A percentile compares a stretch with the other conserved stretches of the same genome.
These are phyloP conservation scores for Kwoniella dejecticola DNA, from an alignment of 768 basidiomycete genomes.

Conservation along the genomic window DNA sequence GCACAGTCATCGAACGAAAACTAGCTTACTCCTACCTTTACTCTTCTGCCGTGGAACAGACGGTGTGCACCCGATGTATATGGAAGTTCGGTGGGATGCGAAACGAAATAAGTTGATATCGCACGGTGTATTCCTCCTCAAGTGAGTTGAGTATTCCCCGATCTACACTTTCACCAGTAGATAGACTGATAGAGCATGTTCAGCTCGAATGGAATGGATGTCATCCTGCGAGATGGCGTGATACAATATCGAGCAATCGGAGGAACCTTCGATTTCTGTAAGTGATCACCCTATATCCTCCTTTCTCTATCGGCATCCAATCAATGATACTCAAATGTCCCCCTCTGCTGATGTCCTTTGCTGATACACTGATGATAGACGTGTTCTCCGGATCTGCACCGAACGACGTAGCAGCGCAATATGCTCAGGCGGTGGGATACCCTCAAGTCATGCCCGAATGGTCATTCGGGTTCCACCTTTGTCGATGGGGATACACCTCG, in stretches of 20 bases:
- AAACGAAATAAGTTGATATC: slow-evolving; percentile 61
- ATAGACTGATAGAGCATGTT: neutral
- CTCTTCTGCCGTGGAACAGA: no score
- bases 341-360: neutral
- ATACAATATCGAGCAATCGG: slow-evolving; percentile 74
- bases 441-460: slow-evolving; percentile 74
- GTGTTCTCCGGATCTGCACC: slow-evolving; percentile 64
- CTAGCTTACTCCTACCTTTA: no score
- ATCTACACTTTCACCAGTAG: neutral
- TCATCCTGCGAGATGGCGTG: slow-evolving; percentile 60
- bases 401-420: slow-evolving; percentile 67
- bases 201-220: slow-evolving; percentile 67
- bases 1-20: no score
- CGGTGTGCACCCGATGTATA: slow-evolving; percentile 38
- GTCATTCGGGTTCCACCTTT: slow-evolving; percentile 76
- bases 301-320: no score
- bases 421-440: slow-evolving; percentile 67
- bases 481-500: slow-evolving; percentile 63
- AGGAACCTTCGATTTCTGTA: slow-evolving; percentile 71
- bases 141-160: slow-evolving; percentile 29
- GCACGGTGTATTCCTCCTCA: slow-evolving; percentile 76
- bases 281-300: neutral
- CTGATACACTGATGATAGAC: slow-evolving; percentile 42
- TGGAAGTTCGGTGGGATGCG: slow-evolving; percentile 28
- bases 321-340: no score